phyloP scores from a whole-genome alignment of 2,329 filamentous ascomycete species.

The Passalora sequoiae region DNA sequence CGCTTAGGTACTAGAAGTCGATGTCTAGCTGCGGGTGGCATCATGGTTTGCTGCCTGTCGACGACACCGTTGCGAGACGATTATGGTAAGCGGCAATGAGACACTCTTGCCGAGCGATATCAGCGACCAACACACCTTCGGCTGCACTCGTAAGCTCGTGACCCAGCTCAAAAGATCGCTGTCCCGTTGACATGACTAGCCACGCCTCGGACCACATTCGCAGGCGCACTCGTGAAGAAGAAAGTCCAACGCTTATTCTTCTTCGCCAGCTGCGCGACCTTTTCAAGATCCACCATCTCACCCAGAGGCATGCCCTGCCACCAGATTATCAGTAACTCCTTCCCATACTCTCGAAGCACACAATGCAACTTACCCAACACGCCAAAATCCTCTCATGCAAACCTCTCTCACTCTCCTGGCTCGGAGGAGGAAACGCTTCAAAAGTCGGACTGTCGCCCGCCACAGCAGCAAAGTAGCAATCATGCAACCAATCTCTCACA shows the following conservation, averaged over 20 bases:
- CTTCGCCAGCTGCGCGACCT: constrained; percentile 51
- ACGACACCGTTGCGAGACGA: neutral
- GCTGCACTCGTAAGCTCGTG: too few relatives aligned
- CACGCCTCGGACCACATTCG: constrained; percentile 53
- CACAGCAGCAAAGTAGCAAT: constrained; percentile 62
- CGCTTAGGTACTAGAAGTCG: neutral
- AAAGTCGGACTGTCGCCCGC: constrained; percentile 60
- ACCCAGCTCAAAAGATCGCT: constrained; percentile 32
- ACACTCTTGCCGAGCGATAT: neutral
- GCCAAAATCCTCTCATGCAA: constrained; percentile 48
- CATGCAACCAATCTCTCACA: constrained; percentile 62
- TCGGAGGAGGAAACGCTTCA: constrained; percentile 55
- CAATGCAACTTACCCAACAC: too few relatives aligned
- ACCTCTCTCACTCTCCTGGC: constrained; percentile 26
- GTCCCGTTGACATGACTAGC: constrained; percentile 42
- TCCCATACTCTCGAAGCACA: too few relatives aligned
- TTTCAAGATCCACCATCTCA: constrained; percentile 54
- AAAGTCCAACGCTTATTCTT: constrained; percentile 54
- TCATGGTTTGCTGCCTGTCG: neutral
- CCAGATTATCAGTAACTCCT: too few relatives aligned
- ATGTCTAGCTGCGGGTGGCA: neutral
- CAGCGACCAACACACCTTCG: neutral
- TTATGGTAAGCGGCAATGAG: neutral
- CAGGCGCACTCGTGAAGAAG: constrained; percentile 56
- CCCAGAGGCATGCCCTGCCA: constrained; percentile 54